phyloP scores from a whole-genome alignment of 495 filamentous ascomycete species.

The Acidiella bohemica region DNA sequence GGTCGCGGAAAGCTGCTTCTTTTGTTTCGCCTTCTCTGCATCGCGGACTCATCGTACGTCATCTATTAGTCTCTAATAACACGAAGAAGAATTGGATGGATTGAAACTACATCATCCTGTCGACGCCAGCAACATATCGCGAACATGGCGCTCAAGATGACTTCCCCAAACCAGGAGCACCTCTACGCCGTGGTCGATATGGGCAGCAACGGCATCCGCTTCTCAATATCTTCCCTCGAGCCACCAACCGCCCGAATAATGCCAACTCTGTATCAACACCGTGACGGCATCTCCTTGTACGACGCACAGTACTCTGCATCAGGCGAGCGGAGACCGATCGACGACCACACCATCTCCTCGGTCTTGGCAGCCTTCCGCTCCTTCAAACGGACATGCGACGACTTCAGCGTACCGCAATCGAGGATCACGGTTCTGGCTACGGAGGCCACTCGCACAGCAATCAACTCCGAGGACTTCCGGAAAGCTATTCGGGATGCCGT shows the following conservation, averaged over 20 bases:
- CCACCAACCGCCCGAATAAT: conserved; percentile 57
- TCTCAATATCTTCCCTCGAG: conserved; percentile 71
- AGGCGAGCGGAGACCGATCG: conserved; percentile 42
- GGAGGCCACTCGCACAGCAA: conserved; percentile 72
- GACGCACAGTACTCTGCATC: conserved; percentile 53
- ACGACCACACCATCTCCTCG: conserved; percentile 43
- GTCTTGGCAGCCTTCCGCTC: conserved; percentile 52
- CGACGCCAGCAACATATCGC: too few species aligned
- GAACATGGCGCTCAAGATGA: conserved; percentile 1
- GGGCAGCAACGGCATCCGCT: conserved; percentile 82
- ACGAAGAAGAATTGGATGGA: too few species aligned
- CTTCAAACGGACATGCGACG: conserved; percentile 60
- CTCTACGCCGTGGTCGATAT: conserved; percentile 12
- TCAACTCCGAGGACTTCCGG: conserved; percentile 57
- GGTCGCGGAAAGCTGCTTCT: too few species aligned
- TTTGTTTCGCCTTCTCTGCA: too few species aligned
- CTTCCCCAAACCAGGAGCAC: not conserved
- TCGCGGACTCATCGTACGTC: too few species aligned
- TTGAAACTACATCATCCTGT: too few species aligned
- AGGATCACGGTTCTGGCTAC: conserved; percentile 71
- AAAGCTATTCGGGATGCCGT: conserved; percentile 45
- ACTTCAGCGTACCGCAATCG: conserved; percentile 46
- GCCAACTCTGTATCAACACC: conserved; percentile 62
- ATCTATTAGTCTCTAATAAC: too few species aligned
- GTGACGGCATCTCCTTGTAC: conserved; percentile 75